A percentile compares a stretch with the other conserved stretches of the same genome.
phyloP scores from a whole-genome alignment of 371 early-diverging fungal genomes.

The Actinomortierella wolfii region DNA sequence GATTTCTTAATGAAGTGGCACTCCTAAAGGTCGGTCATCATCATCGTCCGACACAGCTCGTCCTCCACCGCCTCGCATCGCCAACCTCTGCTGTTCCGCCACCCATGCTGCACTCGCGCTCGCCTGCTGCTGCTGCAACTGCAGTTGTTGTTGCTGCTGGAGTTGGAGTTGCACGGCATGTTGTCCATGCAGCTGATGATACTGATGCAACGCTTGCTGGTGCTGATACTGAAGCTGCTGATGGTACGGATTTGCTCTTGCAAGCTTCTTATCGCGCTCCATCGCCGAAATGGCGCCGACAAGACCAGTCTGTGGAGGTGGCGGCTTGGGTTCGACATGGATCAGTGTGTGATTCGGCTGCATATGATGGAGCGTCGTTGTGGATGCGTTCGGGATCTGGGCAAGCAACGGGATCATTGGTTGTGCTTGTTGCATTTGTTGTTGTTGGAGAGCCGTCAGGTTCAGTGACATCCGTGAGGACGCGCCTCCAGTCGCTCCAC shows the following conservation, averaged over 20 bases:
- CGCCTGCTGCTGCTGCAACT: slow-evolving; percentile 9
- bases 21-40: too few relatives aligned
- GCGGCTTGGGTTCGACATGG: slow-evolving; percentile 43
- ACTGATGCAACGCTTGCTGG: slow-evolving; percentile 9
- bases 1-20: too few relatives aligned
- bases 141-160: neutral
- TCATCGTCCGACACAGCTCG: too few relatives aligned
- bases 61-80: too few relatives aligned
- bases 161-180: slow-evolving; percentile 1
- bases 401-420: neutral
- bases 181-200: slow-evolving; percentile 10
- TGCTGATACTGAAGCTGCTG: slow-evolving; percentile 33
- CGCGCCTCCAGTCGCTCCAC: too few relatives aligned
- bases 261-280: slow-evolving; percentile 41
- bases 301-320: slow-evolving; percentile 40
- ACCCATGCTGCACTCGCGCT: slow-evolving; percentile 13
- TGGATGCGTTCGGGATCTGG: neutral
- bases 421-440: neutral
- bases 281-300: slow-evolving; percentile 39
- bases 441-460: neutral
- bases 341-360: slow-evolving; percentile 16
- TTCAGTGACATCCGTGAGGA: too few relatives aligned
- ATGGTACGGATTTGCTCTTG: slow-evolving; percentile 18
- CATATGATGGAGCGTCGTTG: neutral
- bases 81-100: too few relatives aligned